Percentiles rank a stretch among this genome's conserved stretches.
phyloP scores from a whole-genome alignment of 306 rosid genomes.

The Cicer yamashitae region DNA sequence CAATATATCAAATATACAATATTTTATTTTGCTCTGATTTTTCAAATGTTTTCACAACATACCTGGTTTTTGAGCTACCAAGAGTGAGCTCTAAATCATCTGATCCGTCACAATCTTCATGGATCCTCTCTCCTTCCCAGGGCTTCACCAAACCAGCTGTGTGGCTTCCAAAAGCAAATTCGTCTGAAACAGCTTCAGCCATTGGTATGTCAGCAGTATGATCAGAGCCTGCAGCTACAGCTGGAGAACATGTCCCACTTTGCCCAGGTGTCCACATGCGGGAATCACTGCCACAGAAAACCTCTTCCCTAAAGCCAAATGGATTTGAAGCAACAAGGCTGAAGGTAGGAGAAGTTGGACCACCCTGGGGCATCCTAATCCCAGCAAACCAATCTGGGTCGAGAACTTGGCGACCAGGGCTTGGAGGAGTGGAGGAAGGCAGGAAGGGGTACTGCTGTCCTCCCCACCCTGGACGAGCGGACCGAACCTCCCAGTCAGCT shows the following conservation, averaged over 20 bases:
- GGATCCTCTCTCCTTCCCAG: conserved; percentile 92
- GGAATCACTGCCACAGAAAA: conserved; percentile 65
- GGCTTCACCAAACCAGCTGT: conserved; percentile 71
- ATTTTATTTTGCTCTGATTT: neutral
- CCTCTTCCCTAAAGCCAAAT: conserved; percentile 79
- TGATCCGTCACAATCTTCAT: conserved; percentile 65
- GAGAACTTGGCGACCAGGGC: conserved; percentile 74
- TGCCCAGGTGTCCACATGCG: conserved; percentile 91
- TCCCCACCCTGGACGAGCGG: conserved; percentile 55
- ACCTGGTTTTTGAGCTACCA: conserved; percentile 86
- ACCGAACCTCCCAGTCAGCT: conserved; percentile 67
- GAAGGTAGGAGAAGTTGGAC: conserved; percentile 79
- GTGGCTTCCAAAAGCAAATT: conserved; percentile 85
- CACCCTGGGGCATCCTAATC: conserved; percentile 70
- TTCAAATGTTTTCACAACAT: conserved; percentile 50
- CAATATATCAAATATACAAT: neutral
- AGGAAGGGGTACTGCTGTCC: conserved; percentile 64
- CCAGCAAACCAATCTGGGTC: conserved; percentile 82
- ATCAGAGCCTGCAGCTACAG: conserved; percentile 73
- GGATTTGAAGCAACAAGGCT: conserved; percentile 82
- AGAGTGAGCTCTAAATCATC: conserved; percentile 97
- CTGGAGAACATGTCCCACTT: conserved; percentile 94
- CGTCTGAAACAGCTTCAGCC: conserved; percentile 76
- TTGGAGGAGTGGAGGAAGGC: conserved; percentile 86
- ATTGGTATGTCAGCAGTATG: conserved; percentile 80